Conservation (phyloP, 495 filamentous ascomycete species). For the Hyaloscypha variabilis region DNA sequence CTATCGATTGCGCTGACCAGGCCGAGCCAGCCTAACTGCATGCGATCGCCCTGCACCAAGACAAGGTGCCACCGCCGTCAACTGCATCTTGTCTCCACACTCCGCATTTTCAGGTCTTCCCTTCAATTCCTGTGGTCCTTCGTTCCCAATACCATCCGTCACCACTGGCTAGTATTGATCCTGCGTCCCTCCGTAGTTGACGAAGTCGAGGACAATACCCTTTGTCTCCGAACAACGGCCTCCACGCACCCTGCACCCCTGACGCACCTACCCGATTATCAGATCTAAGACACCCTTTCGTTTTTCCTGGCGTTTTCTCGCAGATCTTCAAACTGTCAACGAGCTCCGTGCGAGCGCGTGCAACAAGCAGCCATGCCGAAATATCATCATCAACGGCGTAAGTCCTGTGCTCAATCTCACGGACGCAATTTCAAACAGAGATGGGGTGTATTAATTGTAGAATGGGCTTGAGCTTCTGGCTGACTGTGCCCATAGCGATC, state of each 20-base stretch:
- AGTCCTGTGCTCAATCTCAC: not conserved
- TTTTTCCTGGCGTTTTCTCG: not conserved
- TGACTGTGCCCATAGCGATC: conserved; percentile 9
- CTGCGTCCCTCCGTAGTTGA: not conserved
- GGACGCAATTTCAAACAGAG: not conserved
- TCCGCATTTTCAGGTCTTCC: not conserved
- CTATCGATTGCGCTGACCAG: not conserved
- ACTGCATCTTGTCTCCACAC: not conserved
- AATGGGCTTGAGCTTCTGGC: not conserved
- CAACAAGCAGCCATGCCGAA: conserved; percentile 7
- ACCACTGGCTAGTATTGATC: not conserved
- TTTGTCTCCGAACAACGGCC: not conserved
- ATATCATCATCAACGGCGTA: conserved; percentile 10
- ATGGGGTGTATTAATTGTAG: not conserved
- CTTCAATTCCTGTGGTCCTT: not conserved
- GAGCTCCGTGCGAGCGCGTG: not conserved
- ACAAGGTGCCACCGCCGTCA: not conserved
- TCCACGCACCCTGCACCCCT: not conserved
- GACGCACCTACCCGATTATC: not conserved
- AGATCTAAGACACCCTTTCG: not conserved
- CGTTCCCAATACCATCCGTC: not conserved
- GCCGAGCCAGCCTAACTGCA: not conserved
- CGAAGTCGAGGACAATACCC: not conserved
- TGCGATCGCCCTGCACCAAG: not conserved
- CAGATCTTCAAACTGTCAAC: not conserved